These are phyloP conservation scores for Calonectria pauciramosa DNA, from an alignment of 2,329 filamentous ascomycete species.

Conservation along the genomic window DNA sequence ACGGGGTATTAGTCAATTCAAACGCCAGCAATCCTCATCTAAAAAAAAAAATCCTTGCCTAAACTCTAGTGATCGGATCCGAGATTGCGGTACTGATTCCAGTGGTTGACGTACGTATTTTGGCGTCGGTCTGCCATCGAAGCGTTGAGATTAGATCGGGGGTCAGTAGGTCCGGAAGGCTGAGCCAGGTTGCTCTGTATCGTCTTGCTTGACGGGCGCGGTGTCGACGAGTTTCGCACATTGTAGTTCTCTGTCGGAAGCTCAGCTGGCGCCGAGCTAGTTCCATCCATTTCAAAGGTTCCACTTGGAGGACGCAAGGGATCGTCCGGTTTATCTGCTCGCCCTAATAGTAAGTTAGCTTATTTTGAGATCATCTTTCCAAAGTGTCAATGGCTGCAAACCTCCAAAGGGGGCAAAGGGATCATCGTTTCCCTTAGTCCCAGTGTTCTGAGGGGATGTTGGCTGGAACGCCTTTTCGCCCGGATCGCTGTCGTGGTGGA, in stretches of 20 bases:
- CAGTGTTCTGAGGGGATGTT: conserved; percentile 45
- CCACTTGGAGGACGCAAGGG: conserved; percentile 43
- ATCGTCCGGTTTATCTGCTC: conserved; percentile 49
- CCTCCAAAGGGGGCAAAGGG: conserved; percentile 62
- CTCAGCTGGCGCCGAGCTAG: conserved; percentile 49
- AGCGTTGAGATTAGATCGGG: conserved; percentile 52
- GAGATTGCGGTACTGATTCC: conserved; percentile 51
- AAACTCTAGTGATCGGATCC: conserved; percentile 23
- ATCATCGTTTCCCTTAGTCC: conserved; percentile 46
- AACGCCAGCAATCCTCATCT: conserved; percentile 43
- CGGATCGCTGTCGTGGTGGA: conserved; percentile 31
- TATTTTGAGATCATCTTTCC: neutral
- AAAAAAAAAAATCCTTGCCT: conserved; percentile 14
- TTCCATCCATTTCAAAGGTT: conserved; percentile 56
- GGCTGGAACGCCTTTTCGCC: conserved; percentile 48
- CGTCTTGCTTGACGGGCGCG: conserved; percentile 20
- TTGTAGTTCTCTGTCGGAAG: conserved; percentile 46
- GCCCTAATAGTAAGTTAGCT: conserved; percentile 46
- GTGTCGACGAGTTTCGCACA: conserved; percentile 13
- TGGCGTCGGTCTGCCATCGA: conserved; percentile 46
- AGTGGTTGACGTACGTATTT: conserved; percentile 53
- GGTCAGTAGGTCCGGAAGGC: conserved; percentile 42
- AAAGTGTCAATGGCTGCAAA: conserved; percentile 41
- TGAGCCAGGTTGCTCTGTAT: conserved; percentile 27
- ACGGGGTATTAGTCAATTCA: conserved; percentile 40